Evolutionary conservation across 129 eudicot species (phyloP), one percentile per base, ranked within the genome.

Genomic region (Ambrosia artemisiifolia): DNA sequence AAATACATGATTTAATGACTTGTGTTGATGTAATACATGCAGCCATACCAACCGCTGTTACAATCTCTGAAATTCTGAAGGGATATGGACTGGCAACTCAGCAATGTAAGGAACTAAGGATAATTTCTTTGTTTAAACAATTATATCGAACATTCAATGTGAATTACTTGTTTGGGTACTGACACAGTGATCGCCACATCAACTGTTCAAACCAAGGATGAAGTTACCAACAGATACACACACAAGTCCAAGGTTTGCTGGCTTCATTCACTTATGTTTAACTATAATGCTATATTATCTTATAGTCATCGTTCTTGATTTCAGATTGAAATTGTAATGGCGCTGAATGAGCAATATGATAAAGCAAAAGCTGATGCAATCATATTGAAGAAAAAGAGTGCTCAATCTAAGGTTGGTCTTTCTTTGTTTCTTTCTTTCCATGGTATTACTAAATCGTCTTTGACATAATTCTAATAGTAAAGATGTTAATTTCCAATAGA

Each of bases 1-100:
- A 7, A 56, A 20, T 47, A 38, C 71, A 10, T 38, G 46, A 7
- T 48, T 34, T 2, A 46, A 17, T 19, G 24, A 32, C 65, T 60
- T 17, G 3, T 9, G 2, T 51, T 53, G 6, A 24, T 76, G 57
- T 28, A 17, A 56, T 47, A 13, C 46, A 7, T 62, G 62, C 82
- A 78, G 82, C 73, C 38, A 78, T 78, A 63, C 82, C 82, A 40
- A 78, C 77, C 40, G 77, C 53, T 71, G 67, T 78, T 13, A 11
- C 63, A 20, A 78, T 78, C 50, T 78, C 77, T 28, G 72, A 78
- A 67, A 78, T 70, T 28, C 67, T 63, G 55, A 78, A 78, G 56
- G 72, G 32, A 78, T 66, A 70, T 7, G 82, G 77, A 78, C 4
- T 63, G 19, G 82, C 82, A 63, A 78, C 72, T 70, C 77, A 78